phyloP scores from a whole-genome alignment of 2,329 filamentous ascomycete genomes.

The Exophiala viscosa region DNA sequence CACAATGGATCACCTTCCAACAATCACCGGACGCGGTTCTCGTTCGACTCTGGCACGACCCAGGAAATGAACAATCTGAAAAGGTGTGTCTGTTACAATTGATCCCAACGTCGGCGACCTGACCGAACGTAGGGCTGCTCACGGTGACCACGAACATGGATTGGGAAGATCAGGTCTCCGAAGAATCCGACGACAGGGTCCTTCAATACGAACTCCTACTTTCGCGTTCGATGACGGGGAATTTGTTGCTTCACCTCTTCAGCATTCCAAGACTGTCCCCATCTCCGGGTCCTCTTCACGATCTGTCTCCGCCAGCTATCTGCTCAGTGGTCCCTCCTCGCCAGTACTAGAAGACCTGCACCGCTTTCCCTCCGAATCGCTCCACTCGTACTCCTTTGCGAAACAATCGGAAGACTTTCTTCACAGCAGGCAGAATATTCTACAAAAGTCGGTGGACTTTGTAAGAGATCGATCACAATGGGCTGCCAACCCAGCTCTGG shows the following conservation, averaged over 20 bases:
- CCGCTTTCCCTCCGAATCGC: constrained; percentile 88
- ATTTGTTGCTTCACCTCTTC: constrained; percentile 56
- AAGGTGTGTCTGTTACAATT: constrained; percentile 56
- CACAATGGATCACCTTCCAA: constrained; percentile 56
- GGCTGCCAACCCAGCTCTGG: constrained; percentile 69
- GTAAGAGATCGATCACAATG: constrained; percentile 90
- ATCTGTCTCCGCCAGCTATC: constrained; percentile 36
- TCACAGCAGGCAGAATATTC: constrained; percentile 84
- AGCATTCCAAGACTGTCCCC: constrained; percentile 68
- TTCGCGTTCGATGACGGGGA: constrained; percentile 58
- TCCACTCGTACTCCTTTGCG: constrained; percentile 97
- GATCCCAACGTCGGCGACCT: constrained; percentile 5
- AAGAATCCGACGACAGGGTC: constrained; percentile 81
- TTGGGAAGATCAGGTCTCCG: constrained; percentile 80
- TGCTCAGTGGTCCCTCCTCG: constrained; percentile 63
- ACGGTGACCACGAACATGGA: constrained; percentile 86
- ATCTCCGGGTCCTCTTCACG: constrained; percentile 56
- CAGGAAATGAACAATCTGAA: constrained; percentile 67
- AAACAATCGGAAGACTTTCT: constrained; percentile 90
- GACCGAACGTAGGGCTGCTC: constrained; percentile 60
- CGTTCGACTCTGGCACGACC: constrained; percentile 67
- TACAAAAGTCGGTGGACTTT: constrained; percentile 93
- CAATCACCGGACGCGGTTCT: constrained; percentile 65
- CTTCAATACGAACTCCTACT: constrained; percentile 62
- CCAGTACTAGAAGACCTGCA: constrained; percentile 79